Percentiles rank a stretch among this genome's conserved stretches.
phyloP scores from a whole-genome alignment of 2,329 filamentous ascomycete species.

The Colletotrichum lentis region DNA sequence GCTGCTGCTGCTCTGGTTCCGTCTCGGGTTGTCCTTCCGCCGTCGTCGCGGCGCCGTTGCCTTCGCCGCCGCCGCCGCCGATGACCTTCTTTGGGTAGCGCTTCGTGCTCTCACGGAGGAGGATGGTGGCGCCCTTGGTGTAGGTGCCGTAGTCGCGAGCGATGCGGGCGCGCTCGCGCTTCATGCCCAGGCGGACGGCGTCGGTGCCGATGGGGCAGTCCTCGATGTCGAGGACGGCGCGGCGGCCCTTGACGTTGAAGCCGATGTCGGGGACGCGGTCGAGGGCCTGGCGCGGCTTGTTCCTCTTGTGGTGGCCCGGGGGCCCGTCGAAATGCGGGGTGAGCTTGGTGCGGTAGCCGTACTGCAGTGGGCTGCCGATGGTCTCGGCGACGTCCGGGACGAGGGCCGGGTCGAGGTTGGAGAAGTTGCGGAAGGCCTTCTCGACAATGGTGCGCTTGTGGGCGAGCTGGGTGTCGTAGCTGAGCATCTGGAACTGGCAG shows the following conservation, averaged over 20 bases:
- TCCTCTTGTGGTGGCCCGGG: constrained; percentile 60
- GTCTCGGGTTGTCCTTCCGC: constrained; percentile 51
- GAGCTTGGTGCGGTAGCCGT: constrained; percentile 94
- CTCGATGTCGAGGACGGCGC: constrained; percentile 88
- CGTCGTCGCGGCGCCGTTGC: constrained; percentile 51
- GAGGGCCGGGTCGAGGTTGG: constrained; percentile 76
- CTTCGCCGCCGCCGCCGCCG: constrained; percentile 44
- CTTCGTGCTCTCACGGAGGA: constrained; percentile 85
- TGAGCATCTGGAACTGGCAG: constrained; percentile 97
- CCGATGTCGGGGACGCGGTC: constrained; percentile 79
- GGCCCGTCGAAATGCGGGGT: constrained; percentile 95
- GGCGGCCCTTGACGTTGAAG: constrained; percentile 86
- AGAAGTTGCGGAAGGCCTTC: constrained; percentile 92
- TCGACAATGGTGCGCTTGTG: constrained; percentile 89
- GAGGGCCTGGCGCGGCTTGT: constrained; percentile 59
- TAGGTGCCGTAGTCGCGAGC: constrained; percentile 74
- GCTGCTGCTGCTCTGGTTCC: constrained; percentile 35
- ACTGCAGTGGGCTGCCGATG: constrained; percentile 88
- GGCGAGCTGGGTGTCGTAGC: constrained; percentile 83
- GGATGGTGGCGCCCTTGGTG: constrained; percentile 82
- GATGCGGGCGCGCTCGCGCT: constrained; percentile 79
- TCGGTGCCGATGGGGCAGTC: constrained; percentile 96
- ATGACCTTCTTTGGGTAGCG: constrained; percentile 64
- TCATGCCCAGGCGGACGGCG: constrained; percentile 81
- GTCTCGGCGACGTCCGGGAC: constrained; percentile 83